Base-by-base conservation (phyloP, 2,329 filamentous ascomycete species). In the Fusarium foetens region DNA sequence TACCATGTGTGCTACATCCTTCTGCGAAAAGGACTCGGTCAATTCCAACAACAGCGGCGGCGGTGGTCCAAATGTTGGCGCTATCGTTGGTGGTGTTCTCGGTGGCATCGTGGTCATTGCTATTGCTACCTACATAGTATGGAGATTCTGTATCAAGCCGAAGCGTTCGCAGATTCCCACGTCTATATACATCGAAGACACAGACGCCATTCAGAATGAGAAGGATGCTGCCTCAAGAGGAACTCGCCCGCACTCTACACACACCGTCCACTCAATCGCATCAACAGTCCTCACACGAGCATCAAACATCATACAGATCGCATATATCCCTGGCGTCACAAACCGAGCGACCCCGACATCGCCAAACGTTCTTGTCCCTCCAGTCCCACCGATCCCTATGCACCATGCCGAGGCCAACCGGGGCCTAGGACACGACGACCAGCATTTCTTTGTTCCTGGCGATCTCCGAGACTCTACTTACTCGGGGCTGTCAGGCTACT, bases 281-380 rank as follows among this genome's bases (percentile, higher is more conserved):
- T 98, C 95, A 14, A 98, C 95, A 31, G 94, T 98, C 66, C 89
- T 98, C 68, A 98, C 96, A 23, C 91, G 96, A 70, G 96, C 96
- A 53, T 98, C 96, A 78, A 99, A 99, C 85, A 95, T 99, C 80
- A 99, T 99, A 77, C 96, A 98, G 83, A 99, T 99, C 82, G 96
- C 96, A 62, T 99, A 98, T 82, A 98, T 99, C 74, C 96, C 96
- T 19, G 96, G 96, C 67, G 95, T 98, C 77, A 98, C 94, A 68
- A 98, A 98, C 83, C 90, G 95, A 74, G 94, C 95, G 17, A 91
- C 92, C 12, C 93, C 93, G 9, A 91, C 92, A n/a, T 95, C 94
- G 1, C 93, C 94, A 6, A 91, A 90, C 42, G 85, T 94, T 25
- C 88, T 95, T 55, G 93, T 97, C 8, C 94, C 95, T n/a, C 95